Percentiles rank a stretch among this genome's conserved stretches.
Conservation (phyloP, 2,329 filamentous ascomycete species). For the Blumeria hordei region DNA sequence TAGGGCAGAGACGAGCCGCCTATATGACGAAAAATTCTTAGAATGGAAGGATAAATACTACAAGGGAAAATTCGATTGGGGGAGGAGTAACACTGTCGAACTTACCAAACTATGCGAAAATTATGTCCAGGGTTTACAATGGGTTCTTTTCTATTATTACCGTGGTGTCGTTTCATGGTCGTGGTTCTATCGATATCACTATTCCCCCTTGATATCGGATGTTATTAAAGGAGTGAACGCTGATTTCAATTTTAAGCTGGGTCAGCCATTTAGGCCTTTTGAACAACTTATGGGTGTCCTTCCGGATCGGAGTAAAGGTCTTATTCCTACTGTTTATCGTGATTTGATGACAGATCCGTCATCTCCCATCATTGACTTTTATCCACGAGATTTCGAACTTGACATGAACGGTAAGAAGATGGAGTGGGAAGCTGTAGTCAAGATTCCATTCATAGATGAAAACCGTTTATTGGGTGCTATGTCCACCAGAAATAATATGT, state of each 20-base stretch:
- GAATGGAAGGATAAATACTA: constrained; percentile 95
- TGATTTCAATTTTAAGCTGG: constrained; percentile 76
- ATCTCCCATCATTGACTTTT: constrained; percentile 94
- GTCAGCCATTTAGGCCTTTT: constrained; percentile 83
- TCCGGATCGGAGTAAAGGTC: constrained; percentile 90
- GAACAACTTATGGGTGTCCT: constrained; percentile 97
- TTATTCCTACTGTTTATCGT: constrained; percentile 72
- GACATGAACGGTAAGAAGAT: constrained; percentile 99
- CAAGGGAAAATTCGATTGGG: constrained; percentile 73
- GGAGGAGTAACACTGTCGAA: constrained; percentile 54
- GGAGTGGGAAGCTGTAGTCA: constrained; percentile 98
- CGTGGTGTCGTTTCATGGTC: constrained; percentile 93
- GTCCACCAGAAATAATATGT: constrained; percentile 53
- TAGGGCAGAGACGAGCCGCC: constrained; percentile 51
- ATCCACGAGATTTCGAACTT: constrained; percentile 84
- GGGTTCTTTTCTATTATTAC: constrained; percentile 98
- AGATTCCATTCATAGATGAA: constrained; percentile 97
- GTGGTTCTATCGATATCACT: constrained; percentile 95
- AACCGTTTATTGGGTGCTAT: constrained; percentile 65
- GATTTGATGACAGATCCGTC: constrained; percentile 75
- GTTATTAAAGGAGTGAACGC: constrained; percentile 71
- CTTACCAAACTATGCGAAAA: constrained; percentile 71
- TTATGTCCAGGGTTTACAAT: constrained; percentile 91
- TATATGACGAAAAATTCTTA: constrained; percentile 76
- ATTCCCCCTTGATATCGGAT: constrained; percentile 89